Evolutionary conservation across 177 flowering plant species (phyloP), one percentile per base, ranked within the genome.

Genomic region (Vitis hybrid): DNA sequence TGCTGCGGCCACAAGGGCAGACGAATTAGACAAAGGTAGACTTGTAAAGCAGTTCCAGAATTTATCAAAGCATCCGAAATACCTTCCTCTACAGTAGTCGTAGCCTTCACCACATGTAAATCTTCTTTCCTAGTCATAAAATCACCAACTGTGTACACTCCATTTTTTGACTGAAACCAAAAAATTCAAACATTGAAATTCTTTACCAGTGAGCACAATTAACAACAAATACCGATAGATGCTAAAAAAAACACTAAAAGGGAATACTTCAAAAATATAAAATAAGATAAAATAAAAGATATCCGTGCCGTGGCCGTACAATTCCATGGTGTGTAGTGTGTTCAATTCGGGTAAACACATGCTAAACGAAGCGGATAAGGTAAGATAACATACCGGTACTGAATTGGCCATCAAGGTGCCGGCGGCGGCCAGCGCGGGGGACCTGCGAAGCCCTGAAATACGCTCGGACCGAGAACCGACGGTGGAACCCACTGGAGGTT

Each of bases 61-160:
- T 55, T 30, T 56, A 64, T 20, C n/a, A 3, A 46, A 18, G 54
- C 6, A 63, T 6, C 21, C 51, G 4, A 69, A 21, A 46, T 82
- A 93, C 98, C 98, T 80, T 93, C 94, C 69, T 91, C 94, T 14
- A 93, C 93, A 65, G 94, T 85, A 54, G 96, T 93, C 11, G 91
- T 84, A 55, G 94, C 81, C 64, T 85, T 89, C 14, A 93, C 96
- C 55, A 87, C 94, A 68, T 83, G 90, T 68, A 91, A 79, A 65
- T 88, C 82, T 79, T 91, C 92, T 77, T 83, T 91, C 64, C 57
- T 80, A 1, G 98, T 93, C 98, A 91, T 93, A 81, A 91, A 93
- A 66, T 93, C 96, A 66, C 94, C 93, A n/a, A 93, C 98, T 2
- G 84, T 90, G 74, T 89, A 89, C 2, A 80, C 65, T 24, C 91